Evolutionary conservation across 441 rosid genomes (phyloP).

Genomic region (Bruguiera hainesii): DNA sequence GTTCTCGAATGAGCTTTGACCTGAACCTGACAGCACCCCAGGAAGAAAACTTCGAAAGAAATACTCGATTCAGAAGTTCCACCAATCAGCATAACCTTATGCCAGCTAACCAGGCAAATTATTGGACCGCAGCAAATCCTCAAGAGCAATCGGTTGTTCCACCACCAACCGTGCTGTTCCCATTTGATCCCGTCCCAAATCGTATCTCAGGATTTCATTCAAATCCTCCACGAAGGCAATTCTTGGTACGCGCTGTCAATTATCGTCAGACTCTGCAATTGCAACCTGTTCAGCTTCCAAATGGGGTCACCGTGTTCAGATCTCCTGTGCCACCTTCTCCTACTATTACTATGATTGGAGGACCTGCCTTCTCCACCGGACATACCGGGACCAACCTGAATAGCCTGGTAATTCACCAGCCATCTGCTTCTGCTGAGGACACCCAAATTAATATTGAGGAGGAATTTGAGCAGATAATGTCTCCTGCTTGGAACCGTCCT

Average conservation of each 20-base stretch:
- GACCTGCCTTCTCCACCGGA: slow-evolving; percentile 5
- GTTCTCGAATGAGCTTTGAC: background rate
- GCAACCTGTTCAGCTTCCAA: slow-evolving; percentile 13
- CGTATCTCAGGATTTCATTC: background rate
- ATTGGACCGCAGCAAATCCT: slow-evolving; percentile 1
- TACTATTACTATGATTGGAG: background rate
- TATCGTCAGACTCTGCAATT: slow-evolving; percentile 6
- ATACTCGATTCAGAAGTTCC: slow-evolving; percentile 25
- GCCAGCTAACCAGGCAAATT: background rate
- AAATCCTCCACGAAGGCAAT: background rate
- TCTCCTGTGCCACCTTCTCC: slow-evolving; percentile 7
- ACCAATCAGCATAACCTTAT: slow-evolving; percentile 1
- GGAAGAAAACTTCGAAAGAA: slow-evolving; percentile 22
- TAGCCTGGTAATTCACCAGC: background rate
- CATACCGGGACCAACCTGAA: slow-evolving; percentile 5
- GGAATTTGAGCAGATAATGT: slow-evolving; percentile 2
- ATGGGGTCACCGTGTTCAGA: slow-evolving; percentile 9
- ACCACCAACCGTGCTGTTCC: slow-evolving; percentile 6
- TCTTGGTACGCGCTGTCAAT: background rate
- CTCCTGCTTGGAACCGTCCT: slow-evolving; percentile 5
- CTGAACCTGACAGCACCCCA: slow-evolving; percentile 4
- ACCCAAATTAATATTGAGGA: slow-evolving; percentile 3
- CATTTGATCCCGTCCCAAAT: slow-evolving; percentile 1
- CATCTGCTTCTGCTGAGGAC: slow-evolving; percentile 2
- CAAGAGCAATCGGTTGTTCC: background rate